Percentiles rank a stretch among this genome's conserved stretches.
Conservation (phyloP, 2,329 filamentous ascomycete genomes). For the Botrytis elliptica region DNA sequence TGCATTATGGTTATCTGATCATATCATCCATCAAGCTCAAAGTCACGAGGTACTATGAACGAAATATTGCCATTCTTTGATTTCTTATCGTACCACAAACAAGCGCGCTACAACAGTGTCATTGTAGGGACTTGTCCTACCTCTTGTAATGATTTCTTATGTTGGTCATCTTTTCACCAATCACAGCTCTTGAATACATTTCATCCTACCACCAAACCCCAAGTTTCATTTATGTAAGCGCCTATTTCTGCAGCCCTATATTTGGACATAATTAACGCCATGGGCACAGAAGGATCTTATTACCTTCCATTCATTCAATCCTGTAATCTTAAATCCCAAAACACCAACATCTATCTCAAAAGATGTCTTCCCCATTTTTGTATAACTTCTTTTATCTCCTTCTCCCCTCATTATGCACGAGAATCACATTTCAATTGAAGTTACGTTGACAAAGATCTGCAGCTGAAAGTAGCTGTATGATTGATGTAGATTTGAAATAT, state of each 20-base stretch:
- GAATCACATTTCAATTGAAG: not conserved
- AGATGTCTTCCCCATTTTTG: not conserved
- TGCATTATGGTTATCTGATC: not conserved
- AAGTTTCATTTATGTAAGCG: constrained; percentile 17
- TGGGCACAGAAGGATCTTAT: constrained; percentile 6
- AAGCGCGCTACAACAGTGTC: not conserved
- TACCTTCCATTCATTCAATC: constrained; percentile 9
- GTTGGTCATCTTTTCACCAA: not conserved
- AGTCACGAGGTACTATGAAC: not conserved
- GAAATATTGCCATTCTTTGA: not conserved
- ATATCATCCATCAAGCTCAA: not conserved
- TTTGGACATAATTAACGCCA: not conserved
- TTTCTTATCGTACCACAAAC: not conserved
- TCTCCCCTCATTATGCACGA: not conserved
- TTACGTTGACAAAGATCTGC: not conserved
- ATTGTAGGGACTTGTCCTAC: not conserved
- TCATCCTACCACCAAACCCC: not conserved
- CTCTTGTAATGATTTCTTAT: not conserved
- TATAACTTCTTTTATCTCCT: constrained; percentile 4
- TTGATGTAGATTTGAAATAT: constrained; percentile 14
- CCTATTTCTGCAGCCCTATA: constrained; percentile 14
- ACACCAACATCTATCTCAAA: not conserved
- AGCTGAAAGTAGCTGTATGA: not conserved
- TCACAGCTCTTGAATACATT: not conserved
- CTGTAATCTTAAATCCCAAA: constrained; percentile 18